phyloP scores from a whole-genome alignment of 2,329 filamentous ascomycete species.

The Stachybotrys chlorohalonatus region DNA sequence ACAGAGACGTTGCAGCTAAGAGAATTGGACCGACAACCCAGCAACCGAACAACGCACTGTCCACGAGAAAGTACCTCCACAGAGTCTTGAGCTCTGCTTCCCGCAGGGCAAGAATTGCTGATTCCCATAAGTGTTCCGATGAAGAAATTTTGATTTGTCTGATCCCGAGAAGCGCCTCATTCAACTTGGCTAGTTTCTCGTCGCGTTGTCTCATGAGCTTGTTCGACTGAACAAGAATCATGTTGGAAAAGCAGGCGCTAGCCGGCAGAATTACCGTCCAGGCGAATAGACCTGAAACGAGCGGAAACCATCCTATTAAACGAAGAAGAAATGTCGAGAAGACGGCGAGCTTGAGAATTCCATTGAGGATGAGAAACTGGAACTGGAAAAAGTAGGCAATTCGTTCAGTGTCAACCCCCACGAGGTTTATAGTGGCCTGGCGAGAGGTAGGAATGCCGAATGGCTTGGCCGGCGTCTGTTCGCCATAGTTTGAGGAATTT shows the following conservation, averaged over 20 bases:
- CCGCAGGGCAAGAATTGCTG: conserved; percentile 54
- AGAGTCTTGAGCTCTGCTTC: conserved; percentile 57
- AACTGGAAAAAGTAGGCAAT: conserved; percentile 60
- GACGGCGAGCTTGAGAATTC: conserved; percentile 53
- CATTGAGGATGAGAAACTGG: conserved; percentile 56
- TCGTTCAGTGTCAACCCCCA: conserved; percentile 66
- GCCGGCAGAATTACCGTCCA: conserved; percentile 58
- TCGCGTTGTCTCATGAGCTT: conserved; percentile 68
- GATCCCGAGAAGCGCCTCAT: conserved; percentile 69
- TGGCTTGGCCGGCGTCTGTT: conserved; percentile 33
- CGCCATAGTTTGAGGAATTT: conserved; percentile 29
- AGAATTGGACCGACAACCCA: conserved; percentile 69
- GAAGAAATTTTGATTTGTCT: conserved; percentile 81
- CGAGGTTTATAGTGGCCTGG: conserved; percentile 68
- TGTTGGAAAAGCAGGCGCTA: conserved; percentile 58
- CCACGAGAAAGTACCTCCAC: conserved; percentile 56
- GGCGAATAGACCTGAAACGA: conserved; percentile 55
- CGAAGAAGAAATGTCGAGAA: conserved; percentile 58
- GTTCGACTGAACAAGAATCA: conserved; percentile 56
- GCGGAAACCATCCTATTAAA: conserved; percentile 63
- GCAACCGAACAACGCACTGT: conserved; percentile 54
- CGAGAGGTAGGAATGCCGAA: conserved; percentile 32
- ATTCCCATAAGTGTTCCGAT: conserved; percentile 65
- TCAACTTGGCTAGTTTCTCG: conserved; percentile 64
- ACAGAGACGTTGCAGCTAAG: conserved; percentile 61